Evolutionary conservation across 225 moss, liverwort and hornwort genomes (phyloP), one percentile per base, ranked within the genome.

Genomic region (Sphagnum tenellum): DNA sequence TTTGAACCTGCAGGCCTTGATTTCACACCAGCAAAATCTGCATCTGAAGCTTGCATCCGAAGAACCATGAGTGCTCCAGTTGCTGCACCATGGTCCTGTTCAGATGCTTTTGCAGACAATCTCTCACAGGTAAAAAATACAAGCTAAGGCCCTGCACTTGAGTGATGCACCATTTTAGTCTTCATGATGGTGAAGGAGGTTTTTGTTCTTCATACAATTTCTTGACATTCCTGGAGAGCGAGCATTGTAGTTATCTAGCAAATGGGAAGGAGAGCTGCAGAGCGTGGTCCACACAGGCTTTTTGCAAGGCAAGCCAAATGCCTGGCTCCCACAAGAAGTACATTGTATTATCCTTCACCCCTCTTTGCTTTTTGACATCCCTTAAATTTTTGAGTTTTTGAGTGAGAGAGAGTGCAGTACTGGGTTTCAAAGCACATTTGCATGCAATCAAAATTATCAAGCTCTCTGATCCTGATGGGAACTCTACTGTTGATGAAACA

Each of bases 261-360:
- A 59, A 8, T 71, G 71, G 71, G 71, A 71, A 11, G 71, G 71
- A 12, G 71, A 71, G 65, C 71, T 71, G 44, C 65, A 71, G 45
- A 71, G 71, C 13, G 46, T 71, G 9, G 71, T 71, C 12, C 69
- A 69, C 13, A 65, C 65, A 65, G 64, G 71, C 49, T 71, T 64
- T 10, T 47, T 56, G 8, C 71, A 71, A 56, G 60, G 65, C 58
- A 14, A n/a, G 5, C 49, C 59, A 12, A 50, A 14, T 5, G 10
- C 64, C 12, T 52, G 65, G 7, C 45, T 60, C 6, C 53, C 71
- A 7, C 71, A 64, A 59, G 64, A 52, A 46, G 58, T 65, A 57
- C 65, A 60, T 48, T 57, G 71, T 71, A 65, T 3, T 45, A 59
- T 48, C 49, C 4, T 7, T 57, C 0, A 12, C 5, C 6, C 7